Evolutionary conservation across 2,329 filamentous ascomycete species (phyloP).

Genomic region (Passalora sequoiae): DNA sequence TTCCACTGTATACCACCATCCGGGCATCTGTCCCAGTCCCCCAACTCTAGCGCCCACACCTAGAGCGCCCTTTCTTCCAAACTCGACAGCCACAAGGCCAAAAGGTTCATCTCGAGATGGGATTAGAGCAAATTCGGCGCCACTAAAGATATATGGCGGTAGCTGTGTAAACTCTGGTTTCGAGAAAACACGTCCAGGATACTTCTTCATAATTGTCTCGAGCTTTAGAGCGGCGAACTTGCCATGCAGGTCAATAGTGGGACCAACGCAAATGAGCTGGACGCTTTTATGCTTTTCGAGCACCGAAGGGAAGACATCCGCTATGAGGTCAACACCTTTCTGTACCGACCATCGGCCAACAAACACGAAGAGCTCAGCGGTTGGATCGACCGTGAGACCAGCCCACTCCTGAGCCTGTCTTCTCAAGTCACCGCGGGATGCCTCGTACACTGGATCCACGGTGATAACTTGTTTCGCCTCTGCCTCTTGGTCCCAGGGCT

Average conservation of each 20-base stretch:
- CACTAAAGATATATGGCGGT: conserved; percentile 59
- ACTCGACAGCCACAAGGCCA: conserved; percentile 62
- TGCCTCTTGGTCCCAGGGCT: conserved; percentile 51
- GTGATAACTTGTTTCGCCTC: conserved; percentile 45
- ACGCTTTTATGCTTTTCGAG: conserved; percentile 54
- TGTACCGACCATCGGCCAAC: conserved; percentile 63
- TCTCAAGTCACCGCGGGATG: conserved; percentile 47
- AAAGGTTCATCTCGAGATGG: conserved; percentile 64
- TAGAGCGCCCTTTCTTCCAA: conserved; percentile 60
- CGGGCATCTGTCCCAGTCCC: conserved; percentile 63
- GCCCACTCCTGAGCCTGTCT: conserved; percentile 64
- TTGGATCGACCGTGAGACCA: conserved; percentile 53
- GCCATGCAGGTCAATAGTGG: conserved; percentile 61
- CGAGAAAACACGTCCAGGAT: conserved; percentile 58
- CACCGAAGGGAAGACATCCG: conserved; percentile 59
- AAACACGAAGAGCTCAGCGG: conserved; percentile 61
- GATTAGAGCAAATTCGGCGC: conserved; percentile 62
- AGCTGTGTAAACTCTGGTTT: conserved; percentile 61
- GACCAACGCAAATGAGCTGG: conserved; percentile 58
- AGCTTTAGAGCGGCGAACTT: conserved; percentile 62
- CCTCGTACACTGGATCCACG: conserved; percentile 52
- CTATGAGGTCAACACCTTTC: conserved; percentile 62
- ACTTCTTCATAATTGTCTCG: conserved; percentile 57
- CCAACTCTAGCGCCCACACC: conserved; percentile 61
- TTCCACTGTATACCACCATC: conserved; percentile 63